Conservation (phyloP, 73 alveolate species). For the Halteria grandinella region DNA sequence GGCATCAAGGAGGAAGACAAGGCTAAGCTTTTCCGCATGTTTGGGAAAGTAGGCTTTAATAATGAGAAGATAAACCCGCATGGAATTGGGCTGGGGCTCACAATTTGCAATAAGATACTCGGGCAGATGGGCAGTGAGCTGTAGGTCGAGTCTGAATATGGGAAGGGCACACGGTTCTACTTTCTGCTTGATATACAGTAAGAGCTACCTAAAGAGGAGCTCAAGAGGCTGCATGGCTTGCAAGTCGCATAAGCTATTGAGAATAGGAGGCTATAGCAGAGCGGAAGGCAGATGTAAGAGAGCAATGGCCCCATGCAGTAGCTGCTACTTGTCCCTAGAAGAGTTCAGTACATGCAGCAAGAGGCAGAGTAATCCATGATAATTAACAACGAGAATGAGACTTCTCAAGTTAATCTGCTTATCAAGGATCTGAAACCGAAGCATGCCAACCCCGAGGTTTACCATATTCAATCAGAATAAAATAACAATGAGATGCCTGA, state of each 20-base stretch:
- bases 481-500: too few species aligned
- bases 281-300: neutral
- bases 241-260: neutral
- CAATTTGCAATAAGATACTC: slow-evolving; percentile 45
- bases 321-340: neutral
- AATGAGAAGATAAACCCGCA: slow-evolving; percentile 40
- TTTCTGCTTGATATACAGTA: slow-evolving; percentile 11
- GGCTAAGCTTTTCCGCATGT: slow-evolving; percentile 36
- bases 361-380: neutral
- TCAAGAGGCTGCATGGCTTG: neutral
- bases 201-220: neutral
- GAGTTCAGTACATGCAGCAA: neutral
- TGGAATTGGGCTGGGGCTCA: slow-evolving; percentile 70
- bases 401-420: too few species aligned
- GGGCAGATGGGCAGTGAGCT: slow-evolving; percentile 42
- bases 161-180: slow-evolving; percentile 30
- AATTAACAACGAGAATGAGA: too few species aligned
- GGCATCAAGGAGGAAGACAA: slow-evolving; percentile 58
- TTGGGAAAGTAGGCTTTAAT: slow-evolving; percentile 31
- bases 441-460: too few species aligned
- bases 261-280: too few species aligned
- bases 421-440: too few species aligned
- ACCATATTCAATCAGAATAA: too few species aligned
- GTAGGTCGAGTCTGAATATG: slow-evolving; percentile 9
- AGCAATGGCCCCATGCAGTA: neutral